These are phyloP conservation scores for Ophiostoma populinum DNA, from an alignment of 2,329 filamentous ascomycete genomes.

Conservation along the genomic window DNA sequence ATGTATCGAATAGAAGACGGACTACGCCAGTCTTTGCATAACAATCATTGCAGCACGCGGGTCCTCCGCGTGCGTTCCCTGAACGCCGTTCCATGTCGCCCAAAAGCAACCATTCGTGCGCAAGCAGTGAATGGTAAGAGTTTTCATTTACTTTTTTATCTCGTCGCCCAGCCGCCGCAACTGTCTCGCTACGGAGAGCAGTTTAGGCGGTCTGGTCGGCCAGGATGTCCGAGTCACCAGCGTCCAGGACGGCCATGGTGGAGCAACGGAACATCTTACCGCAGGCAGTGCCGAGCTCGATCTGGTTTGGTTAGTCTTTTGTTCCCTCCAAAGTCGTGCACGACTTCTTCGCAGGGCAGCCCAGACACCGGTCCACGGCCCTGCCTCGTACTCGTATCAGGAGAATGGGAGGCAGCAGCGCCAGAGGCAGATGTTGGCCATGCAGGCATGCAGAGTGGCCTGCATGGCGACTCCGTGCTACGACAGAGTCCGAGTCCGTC, in stretches of 20 bases:
- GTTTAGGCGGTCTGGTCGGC: conserved; percentile 51
- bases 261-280: conserved; percentile 97
- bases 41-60: conserved; percentile 7
- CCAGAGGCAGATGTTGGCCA: too few species aligned
- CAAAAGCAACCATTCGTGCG: conserved; percentile 4
- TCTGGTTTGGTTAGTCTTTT: conserved; percentile 52
- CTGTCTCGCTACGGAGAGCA: conserved; percentile 1
- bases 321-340: conserved; percentile 71
- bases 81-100: conserved; percentile 24
- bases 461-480: too few species aligned
- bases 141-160: conserved; percentile 2
- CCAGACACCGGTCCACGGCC: conserved; percentile 15
- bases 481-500: too few species aligned
- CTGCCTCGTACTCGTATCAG: not conserved
- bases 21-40: conserved; percentile 3
- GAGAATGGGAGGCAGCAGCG: too few species aligned
- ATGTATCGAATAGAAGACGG: not conserved
- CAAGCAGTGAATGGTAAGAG: not conserved
- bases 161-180: not conserved
- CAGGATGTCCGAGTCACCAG: conserved; percentile 96
- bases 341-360: conserved; percentile 86
- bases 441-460: too few species aligned
- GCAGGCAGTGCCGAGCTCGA: conserved; percentile 94
- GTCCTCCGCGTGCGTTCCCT: too few species aligned
- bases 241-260: conserved; percentile 92